Evolutionary conservation across 2,329 filamentous ascomycete species (phyloP).

Genomic region (Calycina marina): DNA sequence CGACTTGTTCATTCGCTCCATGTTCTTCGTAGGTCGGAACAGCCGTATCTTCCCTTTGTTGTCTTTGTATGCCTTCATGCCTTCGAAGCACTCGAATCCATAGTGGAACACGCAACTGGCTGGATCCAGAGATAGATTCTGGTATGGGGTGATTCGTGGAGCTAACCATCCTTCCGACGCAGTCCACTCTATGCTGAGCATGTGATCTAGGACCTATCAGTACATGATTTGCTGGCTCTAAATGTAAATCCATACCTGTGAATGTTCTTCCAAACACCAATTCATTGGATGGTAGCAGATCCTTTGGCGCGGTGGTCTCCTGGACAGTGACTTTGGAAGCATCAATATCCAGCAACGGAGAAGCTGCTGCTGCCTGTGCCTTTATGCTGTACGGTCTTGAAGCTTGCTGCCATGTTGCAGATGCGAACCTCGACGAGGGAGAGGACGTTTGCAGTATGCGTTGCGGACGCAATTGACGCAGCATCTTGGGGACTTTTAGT

Average conservation of each 20-base stretch:
- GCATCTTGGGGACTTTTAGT: conserved; percentile 25
- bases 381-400: conserved; percentile 36
- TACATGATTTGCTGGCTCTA: not conserved
- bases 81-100: conserved; percentile 95
- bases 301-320: conserved; percentile 62
- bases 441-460: conserved; percentile 22
- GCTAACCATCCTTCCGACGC: conserved; percentile 57
- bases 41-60: conserved; percentile 60
- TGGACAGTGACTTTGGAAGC: conserved; percentile 60
- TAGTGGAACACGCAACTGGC: conserved; percentile 98
- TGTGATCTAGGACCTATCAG: conserved; percentile 57
- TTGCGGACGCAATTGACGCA: conserved; percentile 30
- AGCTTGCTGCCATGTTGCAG: conserved; percentile 19
- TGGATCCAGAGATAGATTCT: conserved; percentile 92
- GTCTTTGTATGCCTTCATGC: conserved; percentile 98
- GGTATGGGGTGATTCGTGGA: conserved; percentile 80
- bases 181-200: conserved; percentile 92
- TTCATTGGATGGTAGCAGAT: conserved; percentile 58
- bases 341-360: conserved; percentile 55
- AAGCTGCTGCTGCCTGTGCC: conserved; percentile 15
- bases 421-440: conserved; percentile 22
- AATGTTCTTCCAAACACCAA: conserved; percentile 85
- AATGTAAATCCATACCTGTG: conserved; percentile 45
- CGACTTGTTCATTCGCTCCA: conserved; percentile 86
- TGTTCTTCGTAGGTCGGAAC: conserved; percentile 93